A percentile compares a stretch with the other conserved stretches of the same genome.
phyloP scores from a whole-genome alignment of 495 filamentous ascomycete genomes.

The Penicillium steckii region DNA sequence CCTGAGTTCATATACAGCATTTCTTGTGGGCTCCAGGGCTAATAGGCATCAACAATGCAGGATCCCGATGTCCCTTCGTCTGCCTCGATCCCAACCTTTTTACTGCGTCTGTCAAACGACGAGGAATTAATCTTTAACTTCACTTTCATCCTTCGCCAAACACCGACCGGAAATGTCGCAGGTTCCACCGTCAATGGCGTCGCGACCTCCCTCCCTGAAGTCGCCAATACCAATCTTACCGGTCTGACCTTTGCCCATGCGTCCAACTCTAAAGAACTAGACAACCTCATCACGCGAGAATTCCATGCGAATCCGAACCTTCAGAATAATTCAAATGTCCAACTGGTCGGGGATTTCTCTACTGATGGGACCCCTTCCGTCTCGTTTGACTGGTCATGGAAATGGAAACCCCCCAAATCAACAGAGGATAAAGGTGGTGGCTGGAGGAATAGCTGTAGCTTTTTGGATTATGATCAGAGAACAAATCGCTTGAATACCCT shows the following conservation, averaged over 20 bases:
- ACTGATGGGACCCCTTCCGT: conserved; percentile 80
- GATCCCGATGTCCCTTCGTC: conserved; percentile 69
- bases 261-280: conserved; percentile 79
- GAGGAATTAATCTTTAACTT: conserved; percentile 92
- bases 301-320: conserved; percentile 97
- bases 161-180: conserved; percentile 42
- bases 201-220: conserved; percentile 44
- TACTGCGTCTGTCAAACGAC: conserved; percentile 83
- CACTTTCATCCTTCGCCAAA: conserved; percentile 81
- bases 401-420: conserved; percentile 86
- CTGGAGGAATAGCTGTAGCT: conserved; percentile 94
- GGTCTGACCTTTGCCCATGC: conserved; percentile 92
- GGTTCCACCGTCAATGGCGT: conserved; percentile 50
- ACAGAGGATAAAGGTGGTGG: conserved; percentile 84
- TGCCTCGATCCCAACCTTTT: conserved; percentile 63
- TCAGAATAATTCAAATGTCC: conserved; percentile 95
- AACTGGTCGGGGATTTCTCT: conserved; percentile 82
- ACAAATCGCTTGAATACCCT: conserved; percentile 86
- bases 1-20: too few relatives aligned
- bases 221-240: conserved; percentile 73
- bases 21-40: conserved; percentile 1
- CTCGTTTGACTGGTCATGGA: conserved; percentile 94
- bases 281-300: conserved; percentile 89
- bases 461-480: conserved; percentile 93
- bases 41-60: conserved; percentile 42